Evolutionary conservation across 495 filamentous ascomycete species (phyloP).

Genomic region (Aspergillus hancockii): DNA sequence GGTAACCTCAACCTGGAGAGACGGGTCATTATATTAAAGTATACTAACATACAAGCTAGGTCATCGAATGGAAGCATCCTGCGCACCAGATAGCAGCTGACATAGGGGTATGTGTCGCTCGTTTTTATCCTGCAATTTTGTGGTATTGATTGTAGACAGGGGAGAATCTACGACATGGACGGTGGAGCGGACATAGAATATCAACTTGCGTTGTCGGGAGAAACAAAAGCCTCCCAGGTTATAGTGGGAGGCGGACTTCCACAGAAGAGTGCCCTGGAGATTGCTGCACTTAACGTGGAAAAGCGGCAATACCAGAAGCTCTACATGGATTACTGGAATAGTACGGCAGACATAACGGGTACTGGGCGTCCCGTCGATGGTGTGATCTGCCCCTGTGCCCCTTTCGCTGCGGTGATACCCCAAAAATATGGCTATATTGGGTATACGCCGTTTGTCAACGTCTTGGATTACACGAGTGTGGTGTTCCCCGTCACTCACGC

Average conservation of each 20-base stretch:
- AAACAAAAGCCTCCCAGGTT: constrained; percentile 46
- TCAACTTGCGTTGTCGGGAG: constrained; percentile 57
- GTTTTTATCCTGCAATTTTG: background rate
- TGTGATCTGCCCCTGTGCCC: constrained; percentile 47
- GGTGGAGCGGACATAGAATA: constrained; percentile 51
- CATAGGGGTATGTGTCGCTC: constrained; percentile 29
- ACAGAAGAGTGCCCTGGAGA: constrained; percentile 44
- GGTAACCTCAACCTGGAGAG: constrained; percentile 19
- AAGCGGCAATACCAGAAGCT: constrained; percentile 61
- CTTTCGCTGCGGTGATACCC: constrained; percentile 51
- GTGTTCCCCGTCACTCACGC: constrained; percentile 59
- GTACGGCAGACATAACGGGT: constrained; percentile 50
- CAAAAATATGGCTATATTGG: constrained; percentile 49
- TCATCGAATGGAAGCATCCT: constrained; percentile 61
- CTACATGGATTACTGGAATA: constrained; percentile 73
- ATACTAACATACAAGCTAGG: constrained; percentile 23
- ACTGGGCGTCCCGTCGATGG: constrained; percentile 61
- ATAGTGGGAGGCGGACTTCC: constrained; percentile 21
- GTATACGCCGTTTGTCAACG: constrained; percentile 55
- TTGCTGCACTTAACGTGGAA: constrained; percentile 55
- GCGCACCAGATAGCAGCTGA: constrained; percentile 39
- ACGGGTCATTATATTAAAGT: background rate
- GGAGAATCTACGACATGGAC: constrained; percentile 41
- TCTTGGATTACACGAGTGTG: constrained; percentile 58
- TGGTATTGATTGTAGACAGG: constrained; percentile 9